Base-by-base conservation (phyloP, 2,329 filamentous ascomycete genomes). In the Cladosporium cucumerinum region DNA sequence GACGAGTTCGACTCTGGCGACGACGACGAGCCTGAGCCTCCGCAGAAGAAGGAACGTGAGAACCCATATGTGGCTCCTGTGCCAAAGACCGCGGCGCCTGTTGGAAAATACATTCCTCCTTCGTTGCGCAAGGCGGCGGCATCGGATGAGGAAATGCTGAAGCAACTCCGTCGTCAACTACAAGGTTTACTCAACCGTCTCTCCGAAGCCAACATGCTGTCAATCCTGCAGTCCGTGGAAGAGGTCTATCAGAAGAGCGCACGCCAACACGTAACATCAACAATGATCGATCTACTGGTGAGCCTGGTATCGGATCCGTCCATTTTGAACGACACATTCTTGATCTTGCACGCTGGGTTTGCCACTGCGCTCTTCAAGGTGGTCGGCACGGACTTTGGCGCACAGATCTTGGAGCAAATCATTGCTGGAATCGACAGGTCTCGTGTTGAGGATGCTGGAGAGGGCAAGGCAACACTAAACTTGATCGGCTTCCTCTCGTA, bases 131-230 rank as follows among this genome's bases (percentile, higher is more conserved):
- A 85, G 69, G 80, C 84, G 36, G 78, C 85, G 2, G 82, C 84
- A 1, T 86, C 87, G 0, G 88, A 91, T 68, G 83, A 85, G 1
- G 90, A 96, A 75, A 81, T 85, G 49, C 81, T 90, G 57, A 82
- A 82, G 14, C 87, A 90, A 46, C 80, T 99, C 58, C 87, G 88
- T 65, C 87, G 92, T 67, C 92, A 96, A 73, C 83, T 92, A 0
- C 93, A 98, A 75, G 94, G 95, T 73, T 84, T 95, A 21, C 85
- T 99, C 74, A 99, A 99, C 77, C 89, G 94, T 74, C 83, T 99
- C 34, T 97, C 95, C 0, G 94, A 98, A 74, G 88, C 92, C 43
- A 98, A 95, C 71, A 82, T 99, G 68, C 78, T 96, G 6, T 90
- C 91, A 1, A 96, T 98, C 61, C 80, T 97, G 3, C 85, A 86